phyloP scores from a whole-genome alignment of 345 rosid genomes.

The Eucalyptus urophylla region DNA sequence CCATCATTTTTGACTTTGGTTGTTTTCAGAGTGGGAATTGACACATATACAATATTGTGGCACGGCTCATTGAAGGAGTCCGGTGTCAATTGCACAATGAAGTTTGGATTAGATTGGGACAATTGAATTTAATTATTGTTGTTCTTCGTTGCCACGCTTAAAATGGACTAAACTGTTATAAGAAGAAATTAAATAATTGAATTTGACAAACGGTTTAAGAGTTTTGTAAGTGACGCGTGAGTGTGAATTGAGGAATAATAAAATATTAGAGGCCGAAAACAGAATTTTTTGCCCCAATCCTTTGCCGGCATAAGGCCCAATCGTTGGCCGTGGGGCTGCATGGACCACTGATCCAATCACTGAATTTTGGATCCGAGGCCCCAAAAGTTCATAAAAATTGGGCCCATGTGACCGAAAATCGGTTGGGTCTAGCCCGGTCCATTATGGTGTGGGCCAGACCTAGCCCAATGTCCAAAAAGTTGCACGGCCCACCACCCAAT shows the following conservation, averaged over 20 bases:
- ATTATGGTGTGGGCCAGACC: not conserved
- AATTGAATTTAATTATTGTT: not conserved
- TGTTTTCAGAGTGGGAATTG: rapidly evolving
- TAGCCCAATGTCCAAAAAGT: not conserved
- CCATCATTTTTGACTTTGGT: not conserved
- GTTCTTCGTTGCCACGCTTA: not conserved
- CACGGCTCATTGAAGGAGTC: rapidly evolving
- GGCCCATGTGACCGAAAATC: not conserved
- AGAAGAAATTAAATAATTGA: not conserved
- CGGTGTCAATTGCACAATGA: rapidly evolving
- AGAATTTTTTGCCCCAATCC: not conserved
- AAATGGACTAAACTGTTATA: not conserved
- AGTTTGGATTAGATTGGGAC: not conserved
- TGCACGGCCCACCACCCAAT: not conserved
- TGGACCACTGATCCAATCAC: not conserved
- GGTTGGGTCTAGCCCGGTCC: not conserved
- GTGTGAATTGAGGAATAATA: not conserved
- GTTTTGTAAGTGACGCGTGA: not conserved
- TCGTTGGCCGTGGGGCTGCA: not conserved
- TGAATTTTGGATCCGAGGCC: not conserved
- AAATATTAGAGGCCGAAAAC: not conserved
- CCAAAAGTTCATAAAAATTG: not conserved
- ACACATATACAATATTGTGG: not conserved
- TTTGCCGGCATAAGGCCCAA: not conserved
- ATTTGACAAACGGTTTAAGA: no score